Conservation (phyloP, 1,139 yeast species). For the Zygosaccharomyces pseudobailii region DNA sequence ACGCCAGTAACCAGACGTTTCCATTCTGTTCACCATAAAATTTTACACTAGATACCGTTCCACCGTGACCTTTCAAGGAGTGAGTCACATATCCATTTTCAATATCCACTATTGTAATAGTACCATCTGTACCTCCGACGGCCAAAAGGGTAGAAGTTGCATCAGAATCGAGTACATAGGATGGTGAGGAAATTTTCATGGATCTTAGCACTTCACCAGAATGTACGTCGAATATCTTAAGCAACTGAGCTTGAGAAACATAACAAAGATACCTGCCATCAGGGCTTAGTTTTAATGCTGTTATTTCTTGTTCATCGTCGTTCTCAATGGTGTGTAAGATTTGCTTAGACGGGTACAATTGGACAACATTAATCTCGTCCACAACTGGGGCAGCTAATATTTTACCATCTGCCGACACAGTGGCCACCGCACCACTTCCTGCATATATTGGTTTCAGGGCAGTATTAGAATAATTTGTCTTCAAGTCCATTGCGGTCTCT, state of each 20-base stretch:
- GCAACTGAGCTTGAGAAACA: slow-evolving; percentile 79
- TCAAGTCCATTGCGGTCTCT: slow-evolving; percentile 30
- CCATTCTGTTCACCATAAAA: slow-evolving; percentile 72
- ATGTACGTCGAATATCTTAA: slow-evolving; percentile 51
- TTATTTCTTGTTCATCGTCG: slow-evolving; percentile 72
- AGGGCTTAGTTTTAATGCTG: slow-evolving; percentile 71
- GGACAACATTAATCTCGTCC: slow-evolving; percentile 71
- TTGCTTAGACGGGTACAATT: slow-evolving; percentile 47
- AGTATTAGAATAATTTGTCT: slow-evolving; percentile 40
- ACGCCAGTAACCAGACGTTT: slow-evolving; percentile 73
- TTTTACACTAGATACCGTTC: slow-evolving; percentile 74
- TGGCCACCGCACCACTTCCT: slow-evolving; percentile 70
- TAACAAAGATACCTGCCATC: slow-evolving; percentile 67
- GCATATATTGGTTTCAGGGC: slow-evolving; percentile 73
- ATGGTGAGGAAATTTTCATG: slow-evolving; percentile 68
- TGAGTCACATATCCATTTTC: slow-evolving; percentile 87
- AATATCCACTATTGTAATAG: slow-evolving; percentile 87
- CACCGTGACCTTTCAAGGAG: slow-evolving; percentile 88
- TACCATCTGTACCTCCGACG: slow-evolving; percentile 94
- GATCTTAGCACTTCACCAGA: slow-evolving; percentile 47
- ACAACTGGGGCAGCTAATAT: slow-evolving; percentile 73
- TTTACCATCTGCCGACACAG: slow-evolving; percentile 59
- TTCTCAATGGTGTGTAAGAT: slow-evolving; percentile 66
- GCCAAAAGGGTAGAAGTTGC: slow-evolving; percentile 81
- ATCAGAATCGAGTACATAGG: slow-evolving; percentile 73